These are phyloP conservation scores for Tolypocladium amazonense DNA, from an alignment of 2,329 filamentous ascomycete species.

Conservation along the genomic window DNA sequence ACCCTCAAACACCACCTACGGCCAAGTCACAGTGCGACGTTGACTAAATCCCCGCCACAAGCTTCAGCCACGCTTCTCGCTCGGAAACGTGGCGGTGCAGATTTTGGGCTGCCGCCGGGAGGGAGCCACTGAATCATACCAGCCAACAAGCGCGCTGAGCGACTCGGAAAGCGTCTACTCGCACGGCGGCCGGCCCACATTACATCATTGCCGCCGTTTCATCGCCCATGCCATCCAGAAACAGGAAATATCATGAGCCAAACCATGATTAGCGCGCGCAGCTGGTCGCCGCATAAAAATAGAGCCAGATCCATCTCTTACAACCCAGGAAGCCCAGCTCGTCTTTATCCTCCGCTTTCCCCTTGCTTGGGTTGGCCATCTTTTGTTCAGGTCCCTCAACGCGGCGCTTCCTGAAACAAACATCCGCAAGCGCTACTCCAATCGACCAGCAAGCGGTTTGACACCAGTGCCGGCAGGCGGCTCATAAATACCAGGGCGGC, in stretches of 20 bases:
- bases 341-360: neutral
- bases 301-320: neutral
- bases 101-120: neutral
- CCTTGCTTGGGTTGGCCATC: constrained; percentile 4
- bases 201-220: neutral
- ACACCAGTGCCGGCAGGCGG: constrained; percentile 2
- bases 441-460: constrained; percentile 11
- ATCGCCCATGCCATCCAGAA: neutral
- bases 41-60: neutral
- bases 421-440: constrained; percentile 7
- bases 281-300: neutral
- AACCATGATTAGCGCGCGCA: neutral
- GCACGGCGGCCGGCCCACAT: neutral
- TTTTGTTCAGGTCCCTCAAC: constrained; percentile 8
- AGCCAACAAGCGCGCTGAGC: neutral
- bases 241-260: neutral
- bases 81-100: neutral
- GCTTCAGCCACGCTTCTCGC: neutral
- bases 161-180: too few relatives aligned
- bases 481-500: constrained; percentile 3
- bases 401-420: constrained; percentile 14
- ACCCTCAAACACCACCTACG: too few relatives aligned
- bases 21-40: neutral
- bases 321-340: neutral
- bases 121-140: neutral